A percentile compares a stretch with the other conserved stretches of the same genome.
Evolutionary conservation across 2,329 filamentous ascomycete species (phyloP).

Genomic region (Colletotrichum euphorbiae): DNA sequence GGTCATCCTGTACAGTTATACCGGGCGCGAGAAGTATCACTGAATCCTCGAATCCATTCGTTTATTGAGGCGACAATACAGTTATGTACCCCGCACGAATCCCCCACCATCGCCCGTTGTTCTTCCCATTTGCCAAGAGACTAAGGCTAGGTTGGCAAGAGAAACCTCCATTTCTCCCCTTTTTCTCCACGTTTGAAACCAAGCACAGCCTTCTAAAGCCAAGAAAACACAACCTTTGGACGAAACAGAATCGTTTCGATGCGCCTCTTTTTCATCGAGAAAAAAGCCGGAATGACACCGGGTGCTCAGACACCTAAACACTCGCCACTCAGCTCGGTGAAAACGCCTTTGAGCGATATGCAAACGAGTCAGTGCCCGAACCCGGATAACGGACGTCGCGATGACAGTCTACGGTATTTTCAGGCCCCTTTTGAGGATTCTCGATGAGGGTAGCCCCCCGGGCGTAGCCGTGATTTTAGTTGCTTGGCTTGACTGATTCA

Average conservation of each 20-base stretch:
- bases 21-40: slow-evolving; percentile 21
- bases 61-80: neutral
- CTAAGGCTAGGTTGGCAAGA: neutral
- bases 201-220: slow-evolving; percentile 14
- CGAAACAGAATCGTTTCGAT: slow-evolving; percentile 25
- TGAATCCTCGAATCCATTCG: neutral
- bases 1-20: neutral
- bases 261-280: neutral
- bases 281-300: neutral
- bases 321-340: slow-evolving; percentile 15
- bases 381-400: neutral
- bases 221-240: slow-evolving; percentile 21
- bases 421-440: slow-evolving; percentile 4
- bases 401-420: neutral
- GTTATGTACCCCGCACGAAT: slow-evolving; percentile 23
- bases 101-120: slow-evolving; percentile 13
- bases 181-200: neutral
- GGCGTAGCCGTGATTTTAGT: neutral
- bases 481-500: slow-evolving; percentile 16
- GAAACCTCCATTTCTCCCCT: neutral
- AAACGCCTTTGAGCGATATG: neutral
- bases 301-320: neutral
- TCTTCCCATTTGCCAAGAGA: slow-evolving; percentile 21
- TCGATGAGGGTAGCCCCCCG: neutral
- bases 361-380: slow-evolving; percentile 1